Evolutionary conservation across 371 early-diverging fungal species (phyloP).

Genomic region (Mortierella sp.): DNA sequence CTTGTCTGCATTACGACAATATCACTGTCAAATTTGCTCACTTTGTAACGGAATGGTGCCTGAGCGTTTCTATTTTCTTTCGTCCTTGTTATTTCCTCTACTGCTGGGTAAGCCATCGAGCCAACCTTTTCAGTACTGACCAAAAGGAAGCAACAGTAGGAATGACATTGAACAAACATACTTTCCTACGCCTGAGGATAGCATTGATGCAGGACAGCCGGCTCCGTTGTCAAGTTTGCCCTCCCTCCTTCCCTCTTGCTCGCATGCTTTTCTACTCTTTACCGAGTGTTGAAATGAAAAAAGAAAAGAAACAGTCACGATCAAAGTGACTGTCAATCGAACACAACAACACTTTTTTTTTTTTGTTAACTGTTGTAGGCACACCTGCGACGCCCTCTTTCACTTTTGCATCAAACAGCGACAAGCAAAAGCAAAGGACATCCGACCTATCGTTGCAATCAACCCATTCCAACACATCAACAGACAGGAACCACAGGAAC

Average conservation of each 20-base stretch:
- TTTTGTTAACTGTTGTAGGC: neutral
- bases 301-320: neutral
- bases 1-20: no score
- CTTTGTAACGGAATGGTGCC: neutral
- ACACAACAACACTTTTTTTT: constrained; percentile 12
- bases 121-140: neutral
- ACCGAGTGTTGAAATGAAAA: neutral
- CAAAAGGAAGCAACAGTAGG: neutral
- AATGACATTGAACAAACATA: no score
- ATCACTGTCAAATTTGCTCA: neutral
- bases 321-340: neutral
- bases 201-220: no score
- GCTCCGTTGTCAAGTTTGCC: neutral
- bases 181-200: no score
- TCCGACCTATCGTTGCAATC: neutral
- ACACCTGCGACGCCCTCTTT: neutral
- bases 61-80: neutral
- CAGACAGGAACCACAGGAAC: neutral
- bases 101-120: neutral
- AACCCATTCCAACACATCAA: neutral
- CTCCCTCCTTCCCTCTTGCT: no score
- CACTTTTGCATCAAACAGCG: neutral
- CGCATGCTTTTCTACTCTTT: neutral
- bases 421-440: no score
- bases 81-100: neutral